Evolutionary conservation across 2,329 filamentous ascomycete genomes (phyloP).

Genomic region (Fusarium sp.): DNA sequence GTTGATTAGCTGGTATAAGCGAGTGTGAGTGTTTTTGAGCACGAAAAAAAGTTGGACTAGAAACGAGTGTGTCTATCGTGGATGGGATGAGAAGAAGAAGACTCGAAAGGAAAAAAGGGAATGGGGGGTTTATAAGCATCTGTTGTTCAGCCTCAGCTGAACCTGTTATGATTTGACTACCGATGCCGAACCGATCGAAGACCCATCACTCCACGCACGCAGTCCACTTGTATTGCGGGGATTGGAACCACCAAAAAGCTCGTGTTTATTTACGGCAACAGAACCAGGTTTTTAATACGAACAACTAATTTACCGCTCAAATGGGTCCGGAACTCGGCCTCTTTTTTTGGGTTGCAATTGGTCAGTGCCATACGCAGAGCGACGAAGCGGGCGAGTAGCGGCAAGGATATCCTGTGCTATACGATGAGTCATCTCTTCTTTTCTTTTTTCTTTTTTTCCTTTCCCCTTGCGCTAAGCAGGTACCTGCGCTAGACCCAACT

Average conservation of each 20-base stretch:
- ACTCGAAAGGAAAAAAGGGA: background rate
- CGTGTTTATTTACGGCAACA: conserved; percentile 29
- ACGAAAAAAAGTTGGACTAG: conserved; percentile 7
- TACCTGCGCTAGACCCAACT: conserved; percentile 10
- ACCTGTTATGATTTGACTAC: background rate
- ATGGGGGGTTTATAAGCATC: conserved; percentile 7
- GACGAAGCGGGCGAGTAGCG: background rate
- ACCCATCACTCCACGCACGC: background rate
- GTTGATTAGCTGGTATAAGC: background rate
- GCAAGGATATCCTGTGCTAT: background rate
- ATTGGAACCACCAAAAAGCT: conserved; percentile 11
- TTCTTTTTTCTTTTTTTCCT: background rate
- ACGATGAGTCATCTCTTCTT: conserved; percentile 2
- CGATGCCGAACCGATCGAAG: conserved; percentile 18
- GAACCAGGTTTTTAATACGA: conserved; percentile 19
- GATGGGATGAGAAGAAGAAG: conserved; percentile 14
- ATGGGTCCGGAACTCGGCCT: conserved; percentile 21
- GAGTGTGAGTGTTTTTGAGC: conserved; percentile 1
- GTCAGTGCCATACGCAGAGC: background rate
- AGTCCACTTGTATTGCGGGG: conserved; percentile 6
- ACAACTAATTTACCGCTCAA: conserved; percentile 15
- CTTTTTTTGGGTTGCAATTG: background rate
- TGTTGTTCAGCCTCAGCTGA: background rate
- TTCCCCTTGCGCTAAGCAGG: background rate
- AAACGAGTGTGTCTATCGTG: conserved; percentile 26